These are phyloP conservation scores for Penicillium coffeae DNA, from an alignment of 495 filamentous ascomycete genomes.

Conservation along the genomic window DNA sequence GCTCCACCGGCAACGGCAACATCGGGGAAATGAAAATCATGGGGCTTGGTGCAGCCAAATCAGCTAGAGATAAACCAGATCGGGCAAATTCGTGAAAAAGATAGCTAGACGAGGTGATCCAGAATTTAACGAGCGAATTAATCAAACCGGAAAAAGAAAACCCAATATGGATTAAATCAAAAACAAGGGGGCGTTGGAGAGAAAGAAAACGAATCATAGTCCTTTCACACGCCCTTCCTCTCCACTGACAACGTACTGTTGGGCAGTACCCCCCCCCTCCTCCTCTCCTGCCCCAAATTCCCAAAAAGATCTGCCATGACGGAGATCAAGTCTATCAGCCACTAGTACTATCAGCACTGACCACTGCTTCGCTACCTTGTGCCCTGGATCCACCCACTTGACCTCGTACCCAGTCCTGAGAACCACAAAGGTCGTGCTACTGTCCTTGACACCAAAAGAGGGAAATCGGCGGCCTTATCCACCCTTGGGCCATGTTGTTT, in stretches of 20 bases:
- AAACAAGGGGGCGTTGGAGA: constrained; percentile 7
- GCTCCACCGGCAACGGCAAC: background rate
- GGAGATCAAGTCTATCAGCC: constrained; percentile 45
- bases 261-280: constrained; percentile 5
- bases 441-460: too few relatives aligned
- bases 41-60: too few relatives aligned
- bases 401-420: constrained; percentile 27
- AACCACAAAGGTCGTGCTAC: constrained; percentile 21
- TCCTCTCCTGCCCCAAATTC: constrained; percentile 4
- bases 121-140: too few relatives aligned
- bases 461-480: too few relatives aligned
- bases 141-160: too few relatives aligned
- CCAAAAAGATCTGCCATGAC: constrained; percentile 34
- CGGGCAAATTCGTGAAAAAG: background rate
- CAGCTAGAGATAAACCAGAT: background rate
- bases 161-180: too few relatives aligned
- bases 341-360: constrained; percentile 37
- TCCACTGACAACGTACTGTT: constrained; percentile 8
- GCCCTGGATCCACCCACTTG: constrained; percentile 16
- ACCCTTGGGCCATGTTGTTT: too few relatives aligned
- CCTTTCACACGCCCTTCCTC: constrained; percentile 1
- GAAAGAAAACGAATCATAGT: constrained; percentile 1
- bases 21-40: background rate
- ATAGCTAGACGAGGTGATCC: too few relatives aligned
- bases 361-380: constrained; percentile 27